phyloP scores from a whole-genome alignment of 192 early-diverging fungal species.

The Kickxella alabastrina region DNA sequence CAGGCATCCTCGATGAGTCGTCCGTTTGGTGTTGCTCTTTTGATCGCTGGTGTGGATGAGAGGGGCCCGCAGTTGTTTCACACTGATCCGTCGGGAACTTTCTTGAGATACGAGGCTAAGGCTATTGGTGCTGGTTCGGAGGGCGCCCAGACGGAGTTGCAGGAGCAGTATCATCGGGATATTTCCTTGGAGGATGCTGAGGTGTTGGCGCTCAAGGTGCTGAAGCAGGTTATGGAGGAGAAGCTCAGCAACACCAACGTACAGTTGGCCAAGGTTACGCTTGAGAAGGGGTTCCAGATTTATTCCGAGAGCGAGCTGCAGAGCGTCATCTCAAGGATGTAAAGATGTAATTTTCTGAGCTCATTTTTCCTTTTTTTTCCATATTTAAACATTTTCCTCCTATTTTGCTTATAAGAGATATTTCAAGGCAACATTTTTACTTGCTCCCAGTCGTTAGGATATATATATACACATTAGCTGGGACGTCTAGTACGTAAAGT shows the following conservation, averaged over 20 bases:
- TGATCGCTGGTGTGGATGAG: conserved; percentile 97
- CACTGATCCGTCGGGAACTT: conserved; percentile 97
- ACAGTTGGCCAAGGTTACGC: conserved; percentile 85
- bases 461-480: too few relatives aligned
- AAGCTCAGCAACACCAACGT: conserved; percentile 96
- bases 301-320: conserved; percentile 79
- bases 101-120: conserved; percentile 92
- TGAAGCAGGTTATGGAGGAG: conserved; percentile 99
- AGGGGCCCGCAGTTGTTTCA: conserved; percentile 97
- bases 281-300: conserved; percentile 70
- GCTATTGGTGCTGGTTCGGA: conserved; percentile 99
- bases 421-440: neutral
- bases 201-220: conserved; percentile 84
- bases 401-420: neutral
- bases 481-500: too few relatives aligned
- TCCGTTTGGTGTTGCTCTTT: conserved; percentile 97
- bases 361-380: neutral
- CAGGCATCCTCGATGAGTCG: conserved; percentile 98
- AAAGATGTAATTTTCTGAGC: conserved; percentile 1
- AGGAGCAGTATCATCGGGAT: conserved; percentile 89
- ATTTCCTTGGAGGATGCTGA: conserved; percentile 85
- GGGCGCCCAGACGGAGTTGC: conserved; percentile 95
- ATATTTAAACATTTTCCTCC: neutral
- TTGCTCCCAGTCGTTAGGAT: too few relatives aligned
- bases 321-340: conserved; percentile 68